phyloP scores from a whole-genome alignment of 345 rosid species.

The Eucalyptus pauciflora region DNA sequence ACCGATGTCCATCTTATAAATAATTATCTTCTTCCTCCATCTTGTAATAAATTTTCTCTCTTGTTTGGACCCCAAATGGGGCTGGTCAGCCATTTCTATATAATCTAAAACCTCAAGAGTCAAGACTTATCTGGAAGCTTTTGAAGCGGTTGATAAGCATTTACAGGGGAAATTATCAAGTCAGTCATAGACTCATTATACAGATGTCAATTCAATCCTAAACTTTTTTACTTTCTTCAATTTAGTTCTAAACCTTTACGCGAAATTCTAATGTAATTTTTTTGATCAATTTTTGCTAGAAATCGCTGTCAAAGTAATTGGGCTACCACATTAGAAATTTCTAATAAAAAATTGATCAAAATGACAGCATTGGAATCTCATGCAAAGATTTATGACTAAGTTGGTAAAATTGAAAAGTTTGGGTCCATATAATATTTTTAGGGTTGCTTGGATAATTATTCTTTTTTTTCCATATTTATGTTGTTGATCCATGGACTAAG shows the following conservation, averaged over 20 bases:
- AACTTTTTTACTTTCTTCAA: background rate
- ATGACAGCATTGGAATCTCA: background rate
- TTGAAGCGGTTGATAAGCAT: background rate
- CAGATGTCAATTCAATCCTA: rapidly evolving
- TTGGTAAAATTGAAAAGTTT: background rate
- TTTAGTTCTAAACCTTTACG: rapidly evolving
- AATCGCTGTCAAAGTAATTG: rapidly evolving
- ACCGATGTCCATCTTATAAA: background rate
- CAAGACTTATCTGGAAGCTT: background rate
- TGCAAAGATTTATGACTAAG: background rate
- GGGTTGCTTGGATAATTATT: background rate
- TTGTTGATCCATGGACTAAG: background rate
- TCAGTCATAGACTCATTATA: background rate
- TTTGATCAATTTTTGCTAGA: rapidly evolving
- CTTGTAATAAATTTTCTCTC: background rate
- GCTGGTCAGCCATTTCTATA: background rate
- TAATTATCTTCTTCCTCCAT: background rate
- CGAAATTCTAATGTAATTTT: rapidly evolving
- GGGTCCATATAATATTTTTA: background rate
- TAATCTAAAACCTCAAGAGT: background rate
- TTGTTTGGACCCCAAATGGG: background rate
- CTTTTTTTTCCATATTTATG: background rate
- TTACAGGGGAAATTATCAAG: background rate
- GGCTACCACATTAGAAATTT: rapidly evolving
- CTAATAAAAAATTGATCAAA: rapidly evolving